These are phyloP conservation scores for Pyricularia sp. DNA, from an alignment of 2,329 filamentous ascomycete genomes.

Conservation along the genomic window DNA sequence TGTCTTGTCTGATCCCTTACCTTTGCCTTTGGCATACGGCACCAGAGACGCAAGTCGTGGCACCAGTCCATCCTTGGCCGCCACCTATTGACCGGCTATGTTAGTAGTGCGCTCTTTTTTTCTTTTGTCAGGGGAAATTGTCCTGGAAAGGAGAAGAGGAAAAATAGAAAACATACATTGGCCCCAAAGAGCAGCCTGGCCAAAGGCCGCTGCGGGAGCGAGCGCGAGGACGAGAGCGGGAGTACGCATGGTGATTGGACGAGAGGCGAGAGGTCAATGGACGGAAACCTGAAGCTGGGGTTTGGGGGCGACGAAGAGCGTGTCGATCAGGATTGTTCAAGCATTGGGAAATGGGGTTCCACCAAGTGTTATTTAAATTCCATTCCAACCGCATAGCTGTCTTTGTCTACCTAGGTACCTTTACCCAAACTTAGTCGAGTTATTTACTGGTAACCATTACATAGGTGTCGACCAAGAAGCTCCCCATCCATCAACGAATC, in stretches of 20 bases:
- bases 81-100: background rate
- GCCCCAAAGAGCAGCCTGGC: background rate
- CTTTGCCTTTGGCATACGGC: background rate
- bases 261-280: background rate
- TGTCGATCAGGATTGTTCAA: background rate
- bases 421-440: background rate
- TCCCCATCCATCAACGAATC: background rate
- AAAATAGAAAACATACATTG: background rate
- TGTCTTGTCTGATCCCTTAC: background rate
- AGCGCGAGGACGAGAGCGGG: background rate
- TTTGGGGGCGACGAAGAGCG: background rate
- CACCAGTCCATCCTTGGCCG: background rate
- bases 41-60: background rate
- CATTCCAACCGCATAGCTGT: background rate
- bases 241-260: background rate
- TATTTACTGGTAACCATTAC: background rate
- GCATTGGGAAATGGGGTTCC: background rate
- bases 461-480: background rate
- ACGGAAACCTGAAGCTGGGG: background rate
- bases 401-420: too few species aligned
- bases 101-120: background rate
- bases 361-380: background rate
- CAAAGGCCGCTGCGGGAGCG: background rate
- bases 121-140: too few species aligned
- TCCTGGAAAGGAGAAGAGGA: background rate